Conservation (phyloP, 2,329 filamentous ascomycete species). For the Fusarium buharicum region DNA sequence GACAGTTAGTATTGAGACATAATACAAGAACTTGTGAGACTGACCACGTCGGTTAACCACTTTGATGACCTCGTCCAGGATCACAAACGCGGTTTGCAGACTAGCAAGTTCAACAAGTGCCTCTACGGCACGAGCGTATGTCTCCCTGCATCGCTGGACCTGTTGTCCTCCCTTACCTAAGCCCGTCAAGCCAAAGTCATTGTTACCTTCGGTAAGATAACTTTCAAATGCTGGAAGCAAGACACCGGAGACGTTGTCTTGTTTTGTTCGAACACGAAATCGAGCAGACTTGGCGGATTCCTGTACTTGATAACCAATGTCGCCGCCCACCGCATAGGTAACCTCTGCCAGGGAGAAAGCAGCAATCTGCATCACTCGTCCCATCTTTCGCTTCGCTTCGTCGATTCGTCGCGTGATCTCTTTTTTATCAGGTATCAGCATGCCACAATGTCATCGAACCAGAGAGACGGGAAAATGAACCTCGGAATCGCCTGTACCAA, state of each 20-base stretch:
- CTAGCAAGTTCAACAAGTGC: conserved; percentile 94
- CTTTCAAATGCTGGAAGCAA: conserved; percentile 94
- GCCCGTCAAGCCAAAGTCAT: conserved; percentile 95
- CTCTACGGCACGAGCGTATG: conserved; percentile 94
- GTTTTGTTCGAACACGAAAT: conserved; percentile 92
- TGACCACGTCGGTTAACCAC: conserved; percentile 94
- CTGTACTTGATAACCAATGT: conserved; percentile 96
- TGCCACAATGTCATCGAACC: conserved; percentile 13
- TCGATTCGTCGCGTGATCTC: conserved; percentile 98
- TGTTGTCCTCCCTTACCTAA: conserved; percentile 97
- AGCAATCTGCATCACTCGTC: conserved; percentile 98
- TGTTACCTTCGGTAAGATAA: conserved; percentile 86
- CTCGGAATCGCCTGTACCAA: conserved; percentile 83
- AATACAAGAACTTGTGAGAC: neutral
- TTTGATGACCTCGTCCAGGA: conserved; percentile 98
- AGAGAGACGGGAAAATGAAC: conserved; percentile 55
- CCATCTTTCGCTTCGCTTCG: conserved; percentile 99
- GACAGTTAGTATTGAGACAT: conserved; percentile 5
- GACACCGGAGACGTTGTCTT: conserved; percentile 98
- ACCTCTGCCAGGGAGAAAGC: conserved; percentile 98
- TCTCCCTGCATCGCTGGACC: conserved; percentile 93
- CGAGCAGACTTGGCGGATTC: conserved; percentile 93
- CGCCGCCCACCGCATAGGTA: conserved; percentile 93
- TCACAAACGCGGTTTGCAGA: conserved; percentile 96
- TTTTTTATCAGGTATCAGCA: conserved; percentile 50